Evolutionary conservation across 2,329 filamentous ascomycete genomes (phyloP), one percentile per base, ranked within the genome.

Genomic region (Colletotrichum sp.): DNA sequence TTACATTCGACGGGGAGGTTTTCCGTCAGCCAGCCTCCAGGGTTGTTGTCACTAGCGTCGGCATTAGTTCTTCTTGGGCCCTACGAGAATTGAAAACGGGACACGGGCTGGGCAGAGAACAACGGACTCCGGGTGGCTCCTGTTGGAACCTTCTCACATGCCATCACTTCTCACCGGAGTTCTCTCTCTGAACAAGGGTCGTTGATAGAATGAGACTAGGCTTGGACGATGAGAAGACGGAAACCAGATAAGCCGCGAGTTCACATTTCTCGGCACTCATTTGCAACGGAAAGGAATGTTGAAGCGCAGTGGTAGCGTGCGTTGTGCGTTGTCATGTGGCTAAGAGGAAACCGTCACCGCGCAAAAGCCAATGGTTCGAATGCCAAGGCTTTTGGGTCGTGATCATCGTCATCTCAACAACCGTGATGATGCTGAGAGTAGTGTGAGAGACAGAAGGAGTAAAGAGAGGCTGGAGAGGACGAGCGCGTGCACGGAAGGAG

Each of bases 361-460:
- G 72, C 62, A 67, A 63, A 67, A 29, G 69, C 69, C 72, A 63
- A 67, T 66, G 69, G 69, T 72, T 72, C 55, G 63, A 57, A 32
- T 68, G 69, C 69, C 69, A 72, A 68, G 72, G 25, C 15, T 32
- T 39, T 25, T 65, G 32, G 61, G 36, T 16, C 27, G 61, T 39
- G 68, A 71, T 25, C 55, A 27, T 55, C 62, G n/a, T 66, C 63
- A 63, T 67, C 36, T 39, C 25, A 62, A 67, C 63, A 52, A 39
- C 27, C 44, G 11, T 59, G 34, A 71, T 59, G 67, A 49, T 57
- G 27, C 22, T 22, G 32, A 39, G 27, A 52, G 44, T 52, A 52
- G 44, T 52, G 44, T 52, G 44, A 13, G 44, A 52, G n/a, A 52
- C n/a, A 52, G 19, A 52, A 15, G 29, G 15, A 16, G 19, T 36